These are phyloP conservation scores for Populus simonii DNA, from an alignment of 345 rosid genomes.

Conservation along the genomic window DNA sequence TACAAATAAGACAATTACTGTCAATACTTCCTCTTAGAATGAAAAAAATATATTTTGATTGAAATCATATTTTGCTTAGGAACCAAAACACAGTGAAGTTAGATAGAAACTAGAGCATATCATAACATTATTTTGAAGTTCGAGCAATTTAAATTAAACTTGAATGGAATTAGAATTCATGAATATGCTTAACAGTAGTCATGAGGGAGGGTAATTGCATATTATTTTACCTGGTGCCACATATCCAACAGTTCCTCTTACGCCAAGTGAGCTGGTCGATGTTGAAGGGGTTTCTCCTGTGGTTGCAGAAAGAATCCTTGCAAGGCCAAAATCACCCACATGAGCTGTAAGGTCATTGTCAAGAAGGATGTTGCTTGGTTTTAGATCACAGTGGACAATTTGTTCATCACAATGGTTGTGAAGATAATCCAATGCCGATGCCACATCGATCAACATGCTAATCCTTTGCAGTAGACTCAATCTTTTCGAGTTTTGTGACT, in stretches of 20 bases:
- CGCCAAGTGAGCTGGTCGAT: not conserved
- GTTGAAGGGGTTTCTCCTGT: not conserved
- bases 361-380: slow-evolving; percentile 22
- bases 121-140: too few relatives aligned
- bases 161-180: too few relatives aligned
- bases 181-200: too few relatives aligned
- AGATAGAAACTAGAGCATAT: too few relatives aligned
- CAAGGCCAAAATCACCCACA: slow-evolving; percentile 17
- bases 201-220: not conserved
- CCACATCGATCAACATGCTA: slow-evolving; percentile 13
- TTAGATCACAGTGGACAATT: slow-evolving; percentile 23
- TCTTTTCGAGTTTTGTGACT: not conserved
- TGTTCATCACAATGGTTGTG: slow-evolving; percentile 15
- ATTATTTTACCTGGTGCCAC: slow-evolving; percentile 16
- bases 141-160: too few relatives aligned
- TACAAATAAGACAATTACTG: too few relatives aligned
- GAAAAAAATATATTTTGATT: too few relatives aligned
- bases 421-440: slow-evolving; percentile 19
- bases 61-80: too few relatives aligned
- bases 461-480: slow-evolving; percentile 10
- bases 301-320: slow-evolving; percentile 10
- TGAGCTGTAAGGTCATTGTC: slow-evolving; percentile 14
- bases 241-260: slow-evolving; percentile 24
- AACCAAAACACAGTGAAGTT: too few relatives aligned
- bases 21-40: not conserved